Evolutionary conservation across 306 rosid genomes (phyloP).

Genomic region (Cicer arietinum): DNA sequence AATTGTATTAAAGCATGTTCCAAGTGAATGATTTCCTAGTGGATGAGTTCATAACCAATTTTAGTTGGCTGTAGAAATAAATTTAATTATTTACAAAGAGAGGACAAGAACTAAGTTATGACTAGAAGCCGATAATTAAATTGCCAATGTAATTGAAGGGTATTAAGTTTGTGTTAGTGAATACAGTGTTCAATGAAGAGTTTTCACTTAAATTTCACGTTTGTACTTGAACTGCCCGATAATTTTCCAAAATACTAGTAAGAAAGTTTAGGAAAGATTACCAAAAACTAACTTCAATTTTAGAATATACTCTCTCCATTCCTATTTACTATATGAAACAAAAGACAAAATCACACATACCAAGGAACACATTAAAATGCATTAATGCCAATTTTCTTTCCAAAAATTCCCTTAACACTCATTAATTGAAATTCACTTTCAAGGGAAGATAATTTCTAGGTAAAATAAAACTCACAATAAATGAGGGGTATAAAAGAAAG

Average conservation of each 20-base stretch:
- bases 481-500: too few relatives aligned
- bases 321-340: too few relatives aligned
- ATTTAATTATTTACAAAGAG: slow-evolving; percentile 4
- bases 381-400: too few relatives aligned
- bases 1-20: slow-evolving; percentile 13
- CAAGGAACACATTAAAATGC: too few relatives aligned
- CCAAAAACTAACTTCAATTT: slow-evolving; percentile 19
- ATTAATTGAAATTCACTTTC: too few relatives aligned
- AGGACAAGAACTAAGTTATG: not conserved
- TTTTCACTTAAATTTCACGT: not conserved
- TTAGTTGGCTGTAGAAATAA: not conserved
- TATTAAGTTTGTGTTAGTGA: slow-evolving; percentile 29
- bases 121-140: not conserved
- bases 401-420: too few relatives aligned
- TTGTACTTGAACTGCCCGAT: not conserved
- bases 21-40: not conserved
- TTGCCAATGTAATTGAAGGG: slow-evolving; percentile 2
- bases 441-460: too few relatives aligned
- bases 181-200: not conserved
- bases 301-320: not conserved
- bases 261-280: slow-evolving; percentile 1
- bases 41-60: slow-evolving; percentile 5
- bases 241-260: slow-evolving; percentile 23
- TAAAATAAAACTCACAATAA: too few relatives aligned
- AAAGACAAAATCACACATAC: too few relatives aligned